phyloP scores from a whole-genome alignment of 768 basidiomycete genomes.

The Boletus fagicola region DNA sequence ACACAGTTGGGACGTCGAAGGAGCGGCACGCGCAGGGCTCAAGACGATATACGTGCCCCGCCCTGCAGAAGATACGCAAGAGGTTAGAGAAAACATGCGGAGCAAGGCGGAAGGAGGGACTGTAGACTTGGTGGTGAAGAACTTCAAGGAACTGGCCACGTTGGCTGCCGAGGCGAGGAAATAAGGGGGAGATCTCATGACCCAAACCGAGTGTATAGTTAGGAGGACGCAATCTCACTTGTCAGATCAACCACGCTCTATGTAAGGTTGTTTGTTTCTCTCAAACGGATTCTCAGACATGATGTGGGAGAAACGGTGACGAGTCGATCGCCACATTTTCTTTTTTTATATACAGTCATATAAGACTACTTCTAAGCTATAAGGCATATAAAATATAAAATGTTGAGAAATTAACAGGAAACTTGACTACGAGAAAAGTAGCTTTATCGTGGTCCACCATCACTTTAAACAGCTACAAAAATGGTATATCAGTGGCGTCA shows the following conservation, averaged over 20 bases:
- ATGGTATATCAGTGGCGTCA: too few relatives aligned
- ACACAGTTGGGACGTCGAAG: conserved; percentile 56
- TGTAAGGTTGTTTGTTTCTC: not conserved
- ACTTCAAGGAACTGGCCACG: conserved; percentile 48
- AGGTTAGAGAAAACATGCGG: conserved; percentile 33
- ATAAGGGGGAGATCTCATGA: not conserved
- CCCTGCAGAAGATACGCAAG: conserved; percentile 41
- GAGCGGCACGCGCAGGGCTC: conserved; percentile 51
- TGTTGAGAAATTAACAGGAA: too few relatives aligned
- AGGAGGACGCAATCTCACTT: not conserved
- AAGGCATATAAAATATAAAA: too few relatives aligned
- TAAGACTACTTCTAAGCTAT: too few relatives aligned
- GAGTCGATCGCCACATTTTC: too few relatives aligned
- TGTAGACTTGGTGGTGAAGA: conserved; percentile 54
- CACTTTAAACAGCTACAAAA: too few relatives aligned
- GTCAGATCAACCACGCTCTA: too few relatives aligned
- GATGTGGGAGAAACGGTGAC: not conserved
- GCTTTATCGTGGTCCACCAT: too few relatives aligned
- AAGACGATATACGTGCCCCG: conserved; percentile 59
- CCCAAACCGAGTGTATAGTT: not conserved
- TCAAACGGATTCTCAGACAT: not conserved
- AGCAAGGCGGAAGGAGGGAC: conserved; percentile 54
- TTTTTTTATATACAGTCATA: too few relatives aligned
- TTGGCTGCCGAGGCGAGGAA: conserved; percentile 18
- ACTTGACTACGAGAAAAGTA: too few relatives aligned